Conservation (phyloP, 2,329 filamentous ascomycete genomes). For the Triangularia verruculosa region DNA sequence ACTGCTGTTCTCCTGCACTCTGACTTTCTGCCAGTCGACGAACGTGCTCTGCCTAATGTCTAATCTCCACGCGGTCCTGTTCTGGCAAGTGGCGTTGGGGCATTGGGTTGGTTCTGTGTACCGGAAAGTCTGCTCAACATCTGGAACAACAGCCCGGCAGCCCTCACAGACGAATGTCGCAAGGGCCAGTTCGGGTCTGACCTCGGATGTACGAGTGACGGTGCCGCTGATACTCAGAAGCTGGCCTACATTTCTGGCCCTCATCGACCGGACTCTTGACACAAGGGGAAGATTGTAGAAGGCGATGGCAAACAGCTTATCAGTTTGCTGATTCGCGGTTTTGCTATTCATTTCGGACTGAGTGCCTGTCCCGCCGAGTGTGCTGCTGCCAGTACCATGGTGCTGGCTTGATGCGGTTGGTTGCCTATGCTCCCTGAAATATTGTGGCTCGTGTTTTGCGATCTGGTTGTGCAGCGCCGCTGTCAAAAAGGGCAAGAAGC, state of each 20-base stretch:
- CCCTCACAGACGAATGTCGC: slow-evolving; percentile 90
- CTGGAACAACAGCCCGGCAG: slow-evolving; percentile 79
- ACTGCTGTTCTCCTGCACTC: slow-evolving; percentile 96
- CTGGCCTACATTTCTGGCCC: slow-evolving; percentile 87
- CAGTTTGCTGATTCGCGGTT: slow-evolving; percentile 89
- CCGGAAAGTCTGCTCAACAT: slow-evolving; percentile 95
- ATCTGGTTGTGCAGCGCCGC: slow-evolving; percentile 89
- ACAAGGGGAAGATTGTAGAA: slow-evolving; percentile 92
- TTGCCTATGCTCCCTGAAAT: slow-evolving; percentile 90
- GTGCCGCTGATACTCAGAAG: slow-evolving; percentile 95
- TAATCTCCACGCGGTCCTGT: slow-evolving; percentile 90
- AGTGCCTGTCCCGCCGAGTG: slow-evolving; percentile 59
- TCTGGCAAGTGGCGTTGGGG: slow-evolving; percentile 81
- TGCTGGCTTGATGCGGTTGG: slow-evolving; percentile 71
- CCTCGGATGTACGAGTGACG: slow-evolving; percentile 94
- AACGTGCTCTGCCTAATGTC: slow-evolving; percentile 97
- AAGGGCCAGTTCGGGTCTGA: slow-evolving; percentile 86
- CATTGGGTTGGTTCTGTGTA: slow-evolving; percentile 97
- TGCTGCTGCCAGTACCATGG: slow-evolving; percentile 65
- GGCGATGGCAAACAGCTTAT: slow-evolving; percentile 89
- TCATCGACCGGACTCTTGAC: slow-evolving; percentile 78
- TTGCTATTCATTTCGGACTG: slow-evolving; percentile 67
- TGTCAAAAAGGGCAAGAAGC: slow-evolving; percentile 88
- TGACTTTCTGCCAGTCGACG: slow-evolving; percentile 98
- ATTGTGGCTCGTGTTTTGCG: slow-evolving; percentile 88